phyloP scores from a whole-genome alignment of 2,329 filamentous ascomycete species.

The Pezizomycotina sp. region DNA sequence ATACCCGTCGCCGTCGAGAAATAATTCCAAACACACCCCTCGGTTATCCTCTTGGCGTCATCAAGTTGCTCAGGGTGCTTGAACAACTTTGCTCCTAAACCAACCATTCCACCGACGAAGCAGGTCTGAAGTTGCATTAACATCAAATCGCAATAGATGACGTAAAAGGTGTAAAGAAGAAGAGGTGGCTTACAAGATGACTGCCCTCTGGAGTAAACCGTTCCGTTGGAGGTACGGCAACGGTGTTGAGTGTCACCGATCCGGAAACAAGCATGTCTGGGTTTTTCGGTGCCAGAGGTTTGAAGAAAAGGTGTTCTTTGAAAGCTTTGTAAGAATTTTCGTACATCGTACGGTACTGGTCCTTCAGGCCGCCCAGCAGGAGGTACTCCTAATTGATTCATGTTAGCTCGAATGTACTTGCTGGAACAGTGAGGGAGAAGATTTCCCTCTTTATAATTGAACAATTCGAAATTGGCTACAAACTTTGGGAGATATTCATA shows the following conservation, averaged over 20 bases:
- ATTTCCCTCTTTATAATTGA: no score
- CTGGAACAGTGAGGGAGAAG: no score
- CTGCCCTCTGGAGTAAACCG: conserved; percentile 18
- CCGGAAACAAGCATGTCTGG: conserved; percentile 61
- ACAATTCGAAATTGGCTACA: no score
- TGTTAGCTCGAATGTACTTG: conserved; percentile 14
- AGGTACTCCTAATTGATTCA: conserved; percentile 41
- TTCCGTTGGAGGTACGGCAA: conserved; percentile 16
- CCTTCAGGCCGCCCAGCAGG: conserved; percentile 55
- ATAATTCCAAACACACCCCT: conserved; percentile 56
- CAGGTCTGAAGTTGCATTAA: conserved; percentile 43
- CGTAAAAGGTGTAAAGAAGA: conserved; percentile 28
- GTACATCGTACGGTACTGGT: conserved; percentile 58
- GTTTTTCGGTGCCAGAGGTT: conserved; percentile 53
- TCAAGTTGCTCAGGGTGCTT: conserved; percentile 43
- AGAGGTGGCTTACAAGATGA: conserved; percentile 18
- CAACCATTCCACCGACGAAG: conserved; percentile 56
- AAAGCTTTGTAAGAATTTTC: conserved; percentile 49
- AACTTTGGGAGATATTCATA: conserved; percentile 57
- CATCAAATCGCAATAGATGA: no score
- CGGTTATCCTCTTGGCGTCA: conserved; percentile 45
- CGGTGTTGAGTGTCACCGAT: conserved; percentile 31
- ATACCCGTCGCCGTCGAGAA: conserved; percentile 43
- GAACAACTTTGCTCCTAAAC: conserved; percentile 47
- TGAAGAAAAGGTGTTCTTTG: conserved; percentile 58